Base-by-base conservation (phyloP, 225 moss, liverwort and hornwort genomes). In the Bryum argenteum region DNA sequence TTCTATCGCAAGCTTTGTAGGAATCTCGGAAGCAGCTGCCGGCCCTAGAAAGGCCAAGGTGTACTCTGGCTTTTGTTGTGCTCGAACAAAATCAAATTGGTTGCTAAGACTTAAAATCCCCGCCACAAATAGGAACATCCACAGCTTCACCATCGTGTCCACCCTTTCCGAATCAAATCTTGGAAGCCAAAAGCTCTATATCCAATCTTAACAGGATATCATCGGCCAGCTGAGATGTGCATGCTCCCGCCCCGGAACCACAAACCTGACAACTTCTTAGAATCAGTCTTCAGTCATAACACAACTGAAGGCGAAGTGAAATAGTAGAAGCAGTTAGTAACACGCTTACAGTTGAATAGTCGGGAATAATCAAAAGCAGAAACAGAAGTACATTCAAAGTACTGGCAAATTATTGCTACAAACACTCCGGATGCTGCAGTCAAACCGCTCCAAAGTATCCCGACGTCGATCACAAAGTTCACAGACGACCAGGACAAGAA, bases 1-100 rank as follows among this genome's bases (percentile, higher is more conserved):
- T 78, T 86, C 86, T 22, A 77, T 62, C 20, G 82, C 86, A 43
- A 86, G 75, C 43, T 65, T 62, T 53, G 82, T 67, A 17, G 86
- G 86, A 57, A 86, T 86, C 61, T 86, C 86, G 40, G 86, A 86
- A 42, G 71, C 69, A 65, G 80, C 75, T n/a, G 71, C 71, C 54
- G 86, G 86, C 40, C 67, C 19, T 17, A 86, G 56, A 45, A 61
- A 82, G 39, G 55, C 86, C 61, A 86, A 71, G 23, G 86, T 86
- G 52, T 28, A 86, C 28, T 41, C 54, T 21, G 62, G 44, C 60
- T 48, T 38, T 28, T 1, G 5, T 42, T 81, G 80, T 26, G 86
- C 77, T 66, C 66, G 10, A 19, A 53, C 76, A 38, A 75, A 13
- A 48, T 72, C 39, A 20, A 68, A 69, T n/a, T 61, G 78, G 60